phyloP scores from a whole-genome alignment of 1,284 basidiomycete genomes.

The Apiotrichum brassicae region DNA sequence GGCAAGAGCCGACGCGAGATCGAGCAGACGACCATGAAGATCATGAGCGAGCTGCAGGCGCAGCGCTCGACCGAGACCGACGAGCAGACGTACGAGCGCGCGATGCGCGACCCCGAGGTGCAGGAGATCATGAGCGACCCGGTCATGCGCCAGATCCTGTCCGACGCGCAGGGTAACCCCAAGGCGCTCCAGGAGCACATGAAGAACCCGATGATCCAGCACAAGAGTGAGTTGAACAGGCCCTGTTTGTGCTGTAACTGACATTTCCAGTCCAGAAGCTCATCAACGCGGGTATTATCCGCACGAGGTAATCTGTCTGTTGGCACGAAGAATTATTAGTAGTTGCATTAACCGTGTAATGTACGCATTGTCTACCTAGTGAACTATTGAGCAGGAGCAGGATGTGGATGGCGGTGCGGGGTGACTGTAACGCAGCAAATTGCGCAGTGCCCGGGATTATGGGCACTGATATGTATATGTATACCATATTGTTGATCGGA shows the following conservation, averaged over 20 bases:
- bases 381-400: no score
- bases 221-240: background rate
- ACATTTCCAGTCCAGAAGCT: slow-evolving; percentile 60
- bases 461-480: no score
- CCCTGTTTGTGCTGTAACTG: background rate
- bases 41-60: slow-evolving; percentile 69
- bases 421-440: no score
- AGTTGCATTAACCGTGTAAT: slow-evolving; percentile 2
- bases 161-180: slow-evolving; percentile 89
- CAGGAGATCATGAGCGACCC: slow-evolving; percentile 55
- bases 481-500: no score
- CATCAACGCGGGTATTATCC: slow-evolving; percentile 86
- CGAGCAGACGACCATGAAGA: slow-evolving; percentile 67
- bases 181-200: slow-evolving; percentile 90
- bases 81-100: slow-evolving; percentile 84
- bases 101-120: slow-evolving; percentile 96
- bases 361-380: slow-evolving; percentile 1
- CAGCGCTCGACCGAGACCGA: slow-evolving; percentile 84
- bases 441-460: no score
- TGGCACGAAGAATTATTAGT: background rate
- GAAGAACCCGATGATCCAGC: slow-evolving; percentile 68
- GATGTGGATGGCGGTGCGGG: no score
- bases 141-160: slow-evolving; percentile 86
- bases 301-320: slow-evolving; percentile 19
- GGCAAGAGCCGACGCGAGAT: slow-evolving; percentile 76